A percentile compares a stretch with the other conserved stretches of the same genome.
Evolutionary conservation across 352 stramenopile species (phyloP).

Genomic region (Pythium sp.): DNA sequence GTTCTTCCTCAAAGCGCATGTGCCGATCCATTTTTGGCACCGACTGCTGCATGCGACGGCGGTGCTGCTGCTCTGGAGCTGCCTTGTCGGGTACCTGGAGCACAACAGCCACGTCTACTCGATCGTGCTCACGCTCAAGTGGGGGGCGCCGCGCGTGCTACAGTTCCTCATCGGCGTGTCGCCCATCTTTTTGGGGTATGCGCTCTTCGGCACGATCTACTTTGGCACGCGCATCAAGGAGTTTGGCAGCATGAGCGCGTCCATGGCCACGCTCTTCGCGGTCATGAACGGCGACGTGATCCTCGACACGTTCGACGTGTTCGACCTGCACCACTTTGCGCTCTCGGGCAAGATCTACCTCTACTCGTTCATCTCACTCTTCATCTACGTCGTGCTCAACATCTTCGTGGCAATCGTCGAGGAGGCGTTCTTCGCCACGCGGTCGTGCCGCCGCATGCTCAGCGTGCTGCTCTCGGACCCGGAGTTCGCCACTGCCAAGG

Average conservation of each 20-base stretch:
- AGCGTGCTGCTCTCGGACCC: constrained; percentile 60
- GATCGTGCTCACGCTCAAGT: constrained; percentile 88
- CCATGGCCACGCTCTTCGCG: constrained; percentile 83
- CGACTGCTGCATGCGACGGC: constrained; percentile 67
- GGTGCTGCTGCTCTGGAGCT: constrained; percentile 79
- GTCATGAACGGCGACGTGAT: constrained; percentile 92
- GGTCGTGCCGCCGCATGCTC: constrained; percentile 55
- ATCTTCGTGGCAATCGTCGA: constrained; percentile 92
- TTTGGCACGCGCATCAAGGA: constrained; percentile 79
- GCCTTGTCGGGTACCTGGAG: constrained; percentile 82
- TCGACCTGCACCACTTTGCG: constrained; percentile 64
- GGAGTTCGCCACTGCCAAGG: constrained; percentile 29
- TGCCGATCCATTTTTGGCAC: constrained; percentile 74
- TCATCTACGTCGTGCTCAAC: constrained; percentile 93
- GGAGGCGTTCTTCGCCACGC: constrained; percentile 89
- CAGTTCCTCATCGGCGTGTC: constrained; percentile 88
- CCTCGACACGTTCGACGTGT: constrained; percentile 87
- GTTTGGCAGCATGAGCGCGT: constrained; percentile 66
- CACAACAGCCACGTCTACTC: constrained; percentile 88
- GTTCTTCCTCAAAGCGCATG: constrained; percentile 61
- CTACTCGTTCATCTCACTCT: constrained; percentile 90
- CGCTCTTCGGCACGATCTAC: constrained; percentile 87
- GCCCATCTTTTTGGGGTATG: constrained; percentile 86
- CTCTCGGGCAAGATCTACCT: constrained; percentile 78
- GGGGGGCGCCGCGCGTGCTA: constrained; percentile 72